Base-by-base conservation (phyloP, 768 basidiomycete genomes). In the Pulveroboletus sp. region DNA sequence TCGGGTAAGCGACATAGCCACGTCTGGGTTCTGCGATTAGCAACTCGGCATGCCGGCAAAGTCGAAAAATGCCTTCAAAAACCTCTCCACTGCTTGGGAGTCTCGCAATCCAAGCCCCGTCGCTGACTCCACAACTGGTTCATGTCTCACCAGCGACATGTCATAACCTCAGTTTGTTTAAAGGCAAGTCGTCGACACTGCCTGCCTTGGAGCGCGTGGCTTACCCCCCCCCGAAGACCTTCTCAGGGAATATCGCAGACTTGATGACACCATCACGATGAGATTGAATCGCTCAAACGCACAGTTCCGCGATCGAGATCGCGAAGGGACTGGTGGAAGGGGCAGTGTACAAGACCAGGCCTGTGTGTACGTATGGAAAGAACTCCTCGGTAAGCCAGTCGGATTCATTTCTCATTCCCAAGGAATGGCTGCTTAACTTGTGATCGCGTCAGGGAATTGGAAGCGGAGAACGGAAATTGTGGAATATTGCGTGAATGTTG, bases 251-350 rank as follows among this genome's bases (percentile, higher is more conserved):
- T 92, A 91, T 66, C 77, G 89, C 60, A 80, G 75, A 58, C 71
- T 92, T 13, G 89, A 93, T 68, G 89, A 93, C 61, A 73, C 80
- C 7, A 84, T 93, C 56, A 79, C 76, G 36, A 88, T 89, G 84
- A 76, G 90, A 31, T 67, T 91, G 41, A 92, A 93, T 65, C 80
- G 89, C 43, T 84, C 87, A 35, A 80, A 77, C 49, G 89, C 89
- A 5, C 76, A 82, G 46, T 81, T 84, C 67, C 78, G 87, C 45
- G 90, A 92, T 70, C 74, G 77, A 54, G 82, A 87, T 57, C 78
- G 87, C 26, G 57, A 69, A 43, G 77, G 77, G 10, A 57, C 67
- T 21, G 67, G 60, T 39, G 69, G 71, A 31, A 74, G 69, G 44
- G 79, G 75, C 13, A 84, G 71, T 49, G 67, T 83, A 40, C 83